phyloP scores from a whole-genome alignment of 108 stramenopile species.

The Cyclotella distinguenda region DNA sequence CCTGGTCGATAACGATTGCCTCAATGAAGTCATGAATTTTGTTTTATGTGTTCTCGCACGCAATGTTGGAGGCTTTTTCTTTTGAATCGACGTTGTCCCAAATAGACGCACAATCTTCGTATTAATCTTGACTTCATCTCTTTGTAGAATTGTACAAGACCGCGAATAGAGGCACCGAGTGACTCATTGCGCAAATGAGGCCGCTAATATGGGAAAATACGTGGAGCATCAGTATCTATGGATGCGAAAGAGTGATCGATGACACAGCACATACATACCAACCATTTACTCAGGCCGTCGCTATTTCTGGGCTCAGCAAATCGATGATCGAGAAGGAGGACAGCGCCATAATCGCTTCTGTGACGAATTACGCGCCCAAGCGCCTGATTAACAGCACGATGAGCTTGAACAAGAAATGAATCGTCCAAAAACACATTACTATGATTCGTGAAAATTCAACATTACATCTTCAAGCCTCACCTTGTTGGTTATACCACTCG shows the following conservation, averaged over 20 bases:
- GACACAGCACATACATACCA: constrained; percentile 25
- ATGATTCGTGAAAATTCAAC: no score
- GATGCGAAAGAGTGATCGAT: no score
- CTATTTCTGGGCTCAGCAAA: constrained; percentile 78
- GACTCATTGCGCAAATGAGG: constrained; percentile 75
- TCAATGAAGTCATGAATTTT: not conserved
- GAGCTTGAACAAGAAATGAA: no score
- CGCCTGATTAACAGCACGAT: constrained; percentile 97
- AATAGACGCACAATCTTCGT: constrained; percentile 1
- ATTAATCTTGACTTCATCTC: constrained; percentile 50
- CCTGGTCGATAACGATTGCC: constrained; percentile 4
- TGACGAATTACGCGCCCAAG: constrained; percentile 98
- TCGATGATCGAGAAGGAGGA: constrained; percentile 92
- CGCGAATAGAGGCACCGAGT: constrained; percentile 56
- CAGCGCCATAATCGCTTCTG: constrained; percentile 92
- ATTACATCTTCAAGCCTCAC: no score
- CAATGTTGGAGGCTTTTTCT: not conserved
- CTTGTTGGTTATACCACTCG: constrained; percentile 98
- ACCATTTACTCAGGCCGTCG: constrained; percentile 81
- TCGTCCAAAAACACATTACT: no score
- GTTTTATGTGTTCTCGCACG: not conserved
- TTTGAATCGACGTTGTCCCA: constrained; percentile 21
- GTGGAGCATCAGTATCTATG: no score
- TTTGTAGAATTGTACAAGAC: constrained; percentile 65
- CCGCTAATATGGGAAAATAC: no score